These are phyloP conservation scores for Flammula alnicola DNA, from an alignment of 1,284 basidiomycete genomes.

Conservation along the genomic window DNA sequence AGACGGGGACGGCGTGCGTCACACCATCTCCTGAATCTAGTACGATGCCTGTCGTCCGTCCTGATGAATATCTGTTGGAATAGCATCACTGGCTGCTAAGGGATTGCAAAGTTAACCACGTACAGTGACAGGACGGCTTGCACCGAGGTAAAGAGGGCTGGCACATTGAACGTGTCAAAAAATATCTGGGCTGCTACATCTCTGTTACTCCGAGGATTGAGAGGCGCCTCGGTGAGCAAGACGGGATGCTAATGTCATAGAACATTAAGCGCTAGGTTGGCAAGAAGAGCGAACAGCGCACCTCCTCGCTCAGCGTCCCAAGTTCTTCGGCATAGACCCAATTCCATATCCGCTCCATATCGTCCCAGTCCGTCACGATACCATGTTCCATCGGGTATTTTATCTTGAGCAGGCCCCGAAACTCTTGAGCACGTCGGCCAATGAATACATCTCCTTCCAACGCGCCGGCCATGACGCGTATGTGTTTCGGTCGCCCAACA, in stretches of 20 bases:
- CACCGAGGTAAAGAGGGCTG: constrained; percentile 95
- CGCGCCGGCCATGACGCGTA: constrained; percentile 95
- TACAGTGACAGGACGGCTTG: constrained; percentile 97
- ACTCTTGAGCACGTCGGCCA: constrained; percentile 91
- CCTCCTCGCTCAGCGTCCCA: constrained; percentile 94
- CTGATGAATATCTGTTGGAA: constrained; percentile 88
- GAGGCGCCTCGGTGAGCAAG: constrained; percentile 90
- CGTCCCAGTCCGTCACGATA: constrained; percentile 96
- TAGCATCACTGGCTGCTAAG: constrained; percentile 18
- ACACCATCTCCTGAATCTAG: constrained; percentile 99
- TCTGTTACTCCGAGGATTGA: constrained; percentile 93
- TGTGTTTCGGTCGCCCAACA: constrained; percentile 94
- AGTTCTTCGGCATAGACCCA: constrained; percentile 97
- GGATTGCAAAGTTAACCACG: constrained; percentile 32
- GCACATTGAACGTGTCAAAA: constrained; percentile 99
- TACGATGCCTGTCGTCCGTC: constrained; percentile 97
- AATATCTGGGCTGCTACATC: constrained; percentile 97
- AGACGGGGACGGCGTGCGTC: constrained; percentile 98
- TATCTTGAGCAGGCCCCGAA: constrained; percentile 92
- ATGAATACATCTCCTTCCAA: constrained; percentile 94
- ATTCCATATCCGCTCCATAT: constrained; percentile 98
- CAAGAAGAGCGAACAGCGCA: constrained; percentile 41
- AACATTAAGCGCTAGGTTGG: constrained; percentile 20
- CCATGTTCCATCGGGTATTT: constrained; percentile 99
- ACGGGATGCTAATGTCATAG: constrained; percentile 83